These are phyloP conservation scores for Lumnitzera littorea DNA, from an alignment of 345 rosid species.

Conservation along the genomic window DNA sequence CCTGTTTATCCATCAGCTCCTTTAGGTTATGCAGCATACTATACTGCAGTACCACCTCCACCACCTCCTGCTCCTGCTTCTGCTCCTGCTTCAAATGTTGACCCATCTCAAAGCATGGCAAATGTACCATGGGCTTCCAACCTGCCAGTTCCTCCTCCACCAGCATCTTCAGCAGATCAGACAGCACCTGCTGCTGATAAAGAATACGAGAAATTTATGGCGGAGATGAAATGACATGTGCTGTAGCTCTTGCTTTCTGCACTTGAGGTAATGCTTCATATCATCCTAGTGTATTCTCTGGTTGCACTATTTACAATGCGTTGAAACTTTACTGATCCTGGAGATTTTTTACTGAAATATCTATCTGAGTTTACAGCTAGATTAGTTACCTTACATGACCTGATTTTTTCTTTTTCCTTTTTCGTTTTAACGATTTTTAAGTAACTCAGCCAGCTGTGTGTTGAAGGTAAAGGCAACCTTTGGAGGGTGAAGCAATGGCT, in stretches of 20 bases:
- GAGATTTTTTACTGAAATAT: too few relatives aligned
- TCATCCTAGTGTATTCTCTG: not conserved
- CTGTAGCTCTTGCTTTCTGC: conserved; percentile 8
- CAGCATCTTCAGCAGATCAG: conserved; percentile 46
- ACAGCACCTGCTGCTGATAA: conserved; percentile 60
- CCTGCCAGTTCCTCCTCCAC: conserved; percentile 43
- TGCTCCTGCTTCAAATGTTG: conserved; percentile 36
- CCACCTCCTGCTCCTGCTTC: conserved; percentile 44
- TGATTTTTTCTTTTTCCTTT: too few relatives aligned
- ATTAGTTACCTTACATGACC: too few relatives aligned
- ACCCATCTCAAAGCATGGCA: conserved; percentile 51
- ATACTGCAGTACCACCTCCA: conserved; percentile 70
- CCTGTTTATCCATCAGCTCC: conserved; percentile 51
- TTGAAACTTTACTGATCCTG: too few relatives aligned
- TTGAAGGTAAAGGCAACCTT: too few relatives aligned
- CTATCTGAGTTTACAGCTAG: too few relatives aligned
- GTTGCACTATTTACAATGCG: too few relatives aligned
- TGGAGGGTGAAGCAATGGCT: too few relatives aligned
- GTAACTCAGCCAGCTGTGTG: too few relatives aligned
- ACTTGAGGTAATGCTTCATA: conserved; percentile 36
- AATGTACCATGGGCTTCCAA: conserved; percentile 72
- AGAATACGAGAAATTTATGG: conserved; percentile 95
- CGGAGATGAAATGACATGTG: conserved; percentile 77
- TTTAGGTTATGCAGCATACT: conserved; percentile 63
- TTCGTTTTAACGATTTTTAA: too few relatives aligned